A percentile compares a stretch with the other conserved stretches of the same genome.
Conservation (phyloP, 2,329 filamentous ascomycete genomes). For the Dryadomyces sulphureus region DNA sequence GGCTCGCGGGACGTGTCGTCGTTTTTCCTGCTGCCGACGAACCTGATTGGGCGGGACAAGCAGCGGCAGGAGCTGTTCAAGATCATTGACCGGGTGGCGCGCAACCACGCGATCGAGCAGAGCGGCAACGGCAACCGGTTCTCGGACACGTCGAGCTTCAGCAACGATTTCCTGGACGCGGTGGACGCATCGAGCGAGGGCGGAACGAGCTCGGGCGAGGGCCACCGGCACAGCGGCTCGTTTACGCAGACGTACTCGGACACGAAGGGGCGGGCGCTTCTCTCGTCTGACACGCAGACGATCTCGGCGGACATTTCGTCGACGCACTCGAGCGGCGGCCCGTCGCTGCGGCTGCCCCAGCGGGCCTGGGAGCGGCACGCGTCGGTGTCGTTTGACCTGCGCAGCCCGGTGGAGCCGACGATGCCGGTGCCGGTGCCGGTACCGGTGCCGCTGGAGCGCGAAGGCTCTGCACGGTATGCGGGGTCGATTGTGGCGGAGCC, state of each 20-base stretch:
- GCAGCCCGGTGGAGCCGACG: constrained; percentile 29
- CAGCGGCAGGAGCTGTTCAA: constrained; percentile 57
- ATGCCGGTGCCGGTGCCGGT: too few relatives aligned
- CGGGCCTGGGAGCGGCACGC: constrained; percentile 38
- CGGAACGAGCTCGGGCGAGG: constrained; percentile 38
- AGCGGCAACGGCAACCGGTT: constrained; percentile 28
- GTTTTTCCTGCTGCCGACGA: constrained; percentile 73
- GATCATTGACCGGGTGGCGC: constrained; percentile 64
- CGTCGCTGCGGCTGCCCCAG: constrained; percentile 20
- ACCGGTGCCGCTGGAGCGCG: too few relatives aligned
- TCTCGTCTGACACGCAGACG: constrained; percentile 28
- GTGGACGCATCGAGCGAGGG: constrained; percentile 45
- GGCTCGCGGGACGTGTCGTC: constrained; percentile 80
- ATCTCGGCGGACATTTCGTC: constrained; percentile 33
- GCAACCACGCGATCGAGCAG: constrained; percentile 38
- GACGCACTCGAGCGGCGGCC: constrained; percentile 23
- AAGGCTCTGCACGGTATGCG: constrained; percentile 23
- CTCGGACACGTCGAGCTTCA: constrained; percentile 39
- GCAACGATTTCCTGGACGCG: constrained; percentile 30
- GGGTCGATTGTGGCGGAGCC: constrained; percentile 24
- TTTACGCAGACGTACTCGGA: constrained; percentile 27
- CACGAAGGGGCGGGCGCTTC: too few relatives aligned
- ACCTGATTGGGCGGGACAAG: constrained; percentile 64
- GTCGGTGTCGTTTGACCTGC: constrained; percentile 33
- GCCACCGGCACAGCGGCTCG: constrained; percentile 32